phyloP scores from a whole-genome alignment of 495 filamentous ascomycete genomes.

The Penicillium paradoxum region DNA sequence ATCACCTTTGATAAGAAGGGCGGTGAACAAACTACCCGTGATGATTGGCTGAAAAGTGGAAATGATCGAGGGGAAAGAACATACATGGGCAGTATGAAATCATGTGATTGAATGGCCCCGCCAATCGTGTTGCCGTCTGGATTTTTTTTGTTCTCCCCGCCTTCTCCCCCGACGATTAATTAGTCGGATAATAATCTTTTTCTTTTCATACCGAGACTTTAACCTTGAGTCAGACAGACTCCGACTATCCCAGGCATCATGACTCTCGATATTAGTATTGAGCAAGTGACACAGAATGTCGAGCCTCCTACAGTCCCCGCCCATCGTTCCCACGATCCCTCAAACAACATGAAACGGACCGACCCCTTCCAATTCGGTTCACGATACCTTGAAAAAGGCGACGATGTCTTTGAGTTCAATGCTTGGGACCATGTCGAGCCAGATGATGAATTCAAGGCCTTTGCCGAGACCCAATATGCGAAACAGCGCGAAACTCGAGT shows the following conservation, averaged over 20 bases:
- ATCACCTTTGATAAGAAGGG: background rate
- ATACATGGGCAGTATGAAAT: background rate
- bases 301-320: constrained; percentile 39
- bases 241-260: constrained; percentile 12
- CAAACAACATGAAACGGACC: constrained; percentile 65
- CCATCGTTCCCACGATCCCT: constrained; percentile 49
- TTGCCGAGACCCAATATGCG: constrained; percentile 72
- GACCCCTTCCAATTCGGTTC: constrained; percentile 96
- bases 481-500: constrained; percentile 80
- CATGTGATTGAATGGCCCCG: background rate
- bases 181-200: background rate
- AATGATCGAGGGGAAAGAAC: background rate
- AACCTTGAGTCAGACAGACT: background rate
- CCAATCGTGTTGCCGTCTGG: constrained; percentile 1
- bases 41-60: background rate
- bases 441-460: constrained; percentile 75
- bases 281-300: constrained; percentile 39
- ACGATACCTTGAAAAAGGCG: constrained; percentile 71
- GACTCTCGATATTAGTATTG: constrained; percentile 18
- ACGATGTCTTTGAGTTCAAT: constrained; percentile 92
- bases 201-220: background rate
- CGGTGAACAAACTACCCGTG: background rate
- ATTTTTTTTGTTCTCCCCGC: constrained; percentile 12
- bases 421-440: constrained; percentile 96
- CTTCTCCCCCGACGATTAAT: background rate